phyloP scores from a whole-genome alignment of 2,329 filamentous ascomycete genomes.

The Botrytis medusae region DNA sequence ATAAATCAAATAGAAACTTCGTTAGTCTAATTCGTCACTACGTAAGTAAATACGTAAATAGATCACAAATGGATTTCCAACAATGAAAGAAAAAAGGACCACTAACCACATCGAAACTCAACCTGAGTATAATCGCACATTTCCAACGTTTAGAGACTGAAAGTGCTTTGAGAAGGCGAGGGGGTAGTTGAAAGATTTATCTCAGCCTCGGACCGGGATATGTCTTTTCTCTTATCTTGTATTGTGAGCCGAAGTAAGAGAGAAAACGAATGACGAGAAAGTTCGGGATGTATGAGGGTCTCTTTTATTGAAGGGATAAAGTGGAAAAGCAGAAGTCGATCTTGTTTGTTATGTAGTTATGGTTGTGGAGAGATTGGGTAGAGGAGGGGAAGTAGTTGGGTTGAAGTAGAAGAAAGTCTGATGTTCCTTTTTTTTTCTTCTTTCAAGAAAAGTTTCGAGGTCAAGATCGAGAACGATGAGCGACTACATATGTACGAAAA shows the following conservation, averaged over 20 bases:
- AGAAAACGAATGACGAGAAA: background rate
- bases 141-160: background rate
- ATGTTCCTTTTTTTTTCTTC: slow-evolving; percentile 4
- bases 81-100: background rate
- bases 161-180: background rate
- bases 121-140: slow-evolving; percentile 63
- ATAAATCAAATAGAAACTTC: background rate
- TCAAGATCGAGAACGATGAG: slow-evolving; percentile 23
- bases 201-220: slow-evolving; percentile 15
- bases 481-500: slow-evolving; percentile 34
- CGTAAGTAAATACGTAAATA: background rate
- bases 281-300: background rate
- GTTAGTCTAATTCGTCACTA: slow-evolving; percentile 8
- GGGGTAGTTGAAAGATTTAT: slow-evolving; percentile 2
- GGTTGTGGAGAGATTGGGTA: background rate
- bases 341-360: background rate
- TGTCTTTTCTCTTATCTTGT: slow-evolving; percentile 10
- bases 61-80: background rate
- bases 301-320: background rate
- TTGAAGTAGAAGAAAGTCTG: slow-evolving; percentile 23
- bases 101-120: slow-evolving; percentile 49
- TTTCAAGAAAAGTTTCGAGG: background rate
- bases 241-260: slow-evolving; percentile 5
- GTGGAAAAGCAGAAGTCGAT: background rate
- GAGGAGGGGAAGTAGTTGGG: slow-evolving; percentile 9